A percentile compares a stretch with the other conserved stretches of the same genome.
Conservation (phyloP, 2,329 filamentous ascomycete species). For the Waltergamsia citrina region DNA sequence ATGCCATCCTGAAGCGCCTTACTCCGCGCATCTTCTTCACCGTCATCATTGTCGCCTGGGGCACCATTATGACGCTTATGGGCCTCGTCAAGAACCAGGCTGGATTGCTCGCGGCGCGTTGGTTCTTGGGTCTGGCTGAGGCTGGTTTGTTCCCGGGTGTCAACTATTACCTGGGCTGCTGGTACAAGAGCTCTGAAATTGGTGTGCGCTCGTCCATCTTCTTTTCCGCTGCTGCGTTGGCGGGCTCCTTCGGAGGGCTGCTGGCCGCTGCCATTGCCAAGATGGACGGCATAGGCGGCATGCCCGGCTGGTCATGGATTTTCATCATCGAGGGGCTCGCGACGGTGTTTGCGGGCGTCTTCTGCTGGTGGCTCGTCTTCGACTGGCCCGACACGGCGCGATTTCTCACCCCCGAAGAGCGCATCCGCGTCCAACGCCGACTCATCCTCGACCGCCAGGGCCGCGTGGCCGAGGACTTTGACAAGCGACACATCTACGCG, state of each 20-base stretch:
- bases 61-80: conserved; percentile 59
- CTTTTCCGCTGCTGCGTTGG: conserved; percentile 73
- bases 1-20: conserved; percentile 68
- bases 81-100: conserved; percentile 55
- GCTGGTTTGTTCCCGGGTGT: conserved; percentile 69
- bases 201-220: conserved; percentile 74
- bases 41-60: conserved; percentile 66
- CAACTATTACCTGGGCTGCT: conserved; percentile 74
- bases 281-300: conserved; percentile 54
- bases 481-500: conserved; percentile 61
- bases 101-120: conserved; percentile 56
- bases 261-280: conserved; percentile 62
- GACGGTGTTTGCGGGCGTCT: conserved; percentile 58
- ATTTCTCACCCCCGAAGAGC: conserved; percentile 63
- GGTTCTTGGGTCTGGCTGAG: conserved; percentile 66
- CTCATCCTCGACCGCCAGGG: conserved; percentile 63
- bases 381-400: conserved; percentile 72
- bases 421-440: conserved; percentile 60
- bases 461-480: conserved; percentile 68
- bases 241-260: conserved; percentile 69
- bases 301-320: conserved; percentile 54
- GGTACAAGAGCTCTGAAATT: conserved; percentile 74
- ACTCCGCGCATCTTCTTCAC: conserved; percentile 74
- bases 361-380: conserved; percentile 69
- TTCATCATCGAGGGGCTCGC: conserved; percentile 62